Conservation (phyloP, 805 yeast species). For the Ogataea ramenticola region DNA sequence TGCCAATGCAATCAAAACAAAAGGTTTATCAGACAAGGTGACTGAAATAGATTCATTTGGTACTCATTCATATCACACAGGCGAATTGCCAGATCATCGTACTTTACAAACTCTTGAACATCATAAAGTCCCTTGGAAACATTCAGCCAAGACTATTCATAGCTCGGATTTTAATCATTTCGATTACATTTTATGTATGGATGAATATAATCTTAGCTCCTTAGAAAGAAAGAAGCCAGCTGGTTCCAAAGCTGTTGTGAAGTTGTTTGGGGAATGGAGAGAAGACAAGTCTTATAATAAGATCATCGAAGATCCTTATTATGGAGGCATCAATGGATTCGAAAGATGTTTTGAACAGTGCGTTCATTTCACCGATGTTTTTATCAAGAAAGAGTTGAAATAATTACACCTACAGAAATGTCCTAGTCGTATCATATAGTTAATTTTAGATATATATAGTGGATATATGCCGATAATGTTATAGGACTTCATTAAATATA, state of each 20-base stretch:
- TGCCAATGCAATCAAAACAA: constrained; percentile 49
- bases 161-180: constrained; percentile 45
- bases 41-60: constrained; percentile 77
- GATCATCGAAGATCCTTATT: constrained; percentile 86
- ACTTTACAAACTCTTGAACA: constrained; percentile 59
- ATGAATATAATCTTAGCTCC: constrained; percentile 48
- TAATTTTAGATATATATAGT: too few species aligned
- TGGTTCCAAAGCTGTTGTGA: constrained; percentile 40
- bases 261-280: constrained; percentile 78
- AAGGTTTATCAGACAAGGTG: constrained; percentile 39
- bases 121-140: constrained; percentile 70
- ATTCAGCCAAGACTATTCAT: constrained; percentile 63
- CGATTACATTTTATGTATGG: constrained; percentile 70
- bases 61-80: constrained; percentile 77
- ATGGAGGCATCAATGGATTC: constrained; percentile 81
- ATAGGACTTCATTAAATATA: too few species aligned
- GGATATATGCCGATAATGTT: too few species aligned
- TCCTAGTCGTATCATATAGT: too few species aligned
- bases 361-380: constrained; percentile 64
- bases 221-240: constrained; percentile 48
- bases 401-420: not conserved
- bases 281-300: constrained; percentile 39
- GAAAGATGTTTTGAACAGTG: constrained; percentile 73
- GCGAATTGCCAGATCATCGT: constrained; percentile 75
- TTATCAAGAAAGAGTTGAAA: constrained; percentile 43